Percentiles rank a stretch among this genome's conserved stretches.
These are phyloP conservation scores for Glebionis coronaria DNA, from an alignment of 129 eudicot species.

Conservation along the genomic window DNA sequence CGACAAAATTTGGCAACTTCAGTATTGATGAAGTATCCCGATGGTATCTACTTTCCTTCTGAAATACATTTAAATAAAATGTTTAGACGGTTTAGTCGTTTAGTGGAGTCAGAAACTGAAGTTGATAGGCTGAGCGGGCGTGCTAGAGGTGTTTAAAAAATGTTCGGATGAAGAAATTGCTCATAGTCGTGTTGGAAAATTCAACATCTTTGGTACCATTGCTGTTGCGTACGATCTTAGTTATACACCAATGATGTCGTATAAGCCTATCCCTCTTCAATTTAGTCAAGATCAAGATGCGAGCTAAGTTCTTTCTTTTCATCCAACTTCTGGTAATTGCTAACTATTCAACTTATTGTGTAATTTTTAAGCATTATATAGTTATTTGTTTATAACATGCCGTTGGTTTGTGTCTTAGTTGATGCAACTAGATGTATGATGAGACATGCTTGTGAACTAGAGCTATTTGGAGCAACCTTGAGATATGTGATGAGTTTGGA, in stretches of 20 bases:
- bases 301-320: slow-evolving; percentile 21
- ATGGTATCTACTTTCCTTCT: slow-evolving; percentile 56
- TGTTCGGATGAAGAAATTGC: slow-evolving; percentile 97
- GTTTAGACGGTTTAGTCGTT: slow-evolving; percentile 73
- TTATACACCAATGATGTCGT: slow-evolving; percentile 59
- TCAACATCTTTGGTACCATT: slow-evolving; percentile 70
- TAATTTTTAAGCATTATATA: background rate
- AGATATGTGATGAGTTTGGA: slow-evolving; percentile 9
- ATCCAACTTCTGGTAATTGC: slow-evolving; percentile 35
- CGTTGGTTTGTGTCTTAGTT: slow-evolving; percentile 10
- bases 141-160: slow-evolving; percentile 72
- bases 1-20: slow-evolving; percentile 59
- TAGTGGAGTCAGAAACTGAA: slow-evolving; percentile 86
- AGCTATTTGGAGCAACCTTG: background rate
- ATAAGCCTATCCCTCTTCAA: slow-evolving; percentile 48
- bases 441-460: slow-evolving; percentile 11
- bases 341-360: background rate
- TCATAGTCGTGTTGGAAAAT: slow-evolving; percentile 60
- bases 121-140: slow-evolving; percentile 57
- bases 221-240: slow-evolving; percentile 69
- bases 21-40: slow-evolving; percentile 58
- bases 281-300: slow-evolving; percentile 32
- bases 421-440: slow-evolving; percentile 4
- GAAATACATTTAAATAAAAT: slow-evolving; percentile 58
- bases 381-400: background rate